Evolutionary conservation across 2,329 filamentous ascomycete species (phyloP).

Genomic region (Fusarium pseudocircinatum): DNA sequence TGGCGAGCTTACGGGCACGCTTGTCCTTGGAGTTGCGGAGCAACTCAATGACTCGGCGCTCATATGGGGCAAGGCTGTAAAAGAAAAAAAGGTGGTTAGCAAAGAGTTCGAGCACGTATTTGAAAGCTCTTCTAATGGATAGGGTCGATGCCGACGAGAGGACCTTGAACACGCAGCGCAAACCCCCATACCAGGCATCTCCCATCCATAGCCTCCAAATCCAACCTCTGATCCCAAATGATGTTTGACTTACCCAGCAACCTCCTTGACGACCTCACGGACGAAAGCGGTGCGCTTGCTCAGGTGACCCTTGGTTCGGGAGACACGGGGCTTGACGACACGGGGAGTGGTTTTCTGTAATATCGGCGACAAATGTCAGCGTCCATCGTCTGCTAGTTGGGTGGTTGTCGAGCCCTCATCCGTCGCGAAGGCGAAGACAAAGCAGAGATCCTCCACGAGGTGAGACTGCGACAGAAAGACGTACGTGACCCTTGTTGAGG

Average conservation of each 20-base stretch:
- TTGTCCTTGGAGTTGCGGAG: conserved; percentile 99
- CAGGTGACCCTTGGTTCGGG: conserved; percentile 91
- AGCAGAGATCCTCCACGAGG: conserved; percentile 79
- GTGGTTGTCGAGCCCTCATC: conserved; percentile 31
- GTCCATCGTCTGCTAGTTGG: conserved; percentile 68
- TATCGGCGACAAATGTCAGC: conserved; percentile 58
- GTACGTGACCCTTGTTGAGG: conserved; percentile 73
- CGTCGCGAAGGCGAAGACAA: conserved; percentile 43
- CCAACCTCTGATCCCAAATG: not conserved
- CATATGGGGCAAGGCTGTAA: conserved; percentile 84
- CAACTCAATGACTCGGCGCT: conserved; percentile 98
- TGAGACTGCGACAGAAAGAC: conserved; percentile 66
- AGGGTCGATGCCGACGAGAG: not conserved
- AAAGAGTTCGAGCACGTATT: not conserved
- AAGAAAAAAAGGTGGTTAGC: conserved; percentile 41
- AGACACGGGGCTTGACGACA: conserved; percentile 80
- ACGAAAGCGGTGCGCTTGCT: conserved; percentile 98
- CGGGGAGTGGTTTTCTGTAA: conserved; percentile 84
- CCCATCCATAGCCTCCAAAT: not conserved
- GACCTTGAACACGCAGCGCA: not conserved
- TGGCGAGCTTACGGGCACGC: conserved; percentile 97
- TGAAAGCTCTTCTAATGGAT: not conserved
- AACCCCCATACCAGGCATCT: not conserved
- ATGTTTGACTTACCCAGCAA: conserved; percentile 78
- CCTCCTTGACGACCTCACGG: conserved; percentile 97